Conservation (phyloP, 768 basidiomycete species). For the Daedalea quercina region DNA sequence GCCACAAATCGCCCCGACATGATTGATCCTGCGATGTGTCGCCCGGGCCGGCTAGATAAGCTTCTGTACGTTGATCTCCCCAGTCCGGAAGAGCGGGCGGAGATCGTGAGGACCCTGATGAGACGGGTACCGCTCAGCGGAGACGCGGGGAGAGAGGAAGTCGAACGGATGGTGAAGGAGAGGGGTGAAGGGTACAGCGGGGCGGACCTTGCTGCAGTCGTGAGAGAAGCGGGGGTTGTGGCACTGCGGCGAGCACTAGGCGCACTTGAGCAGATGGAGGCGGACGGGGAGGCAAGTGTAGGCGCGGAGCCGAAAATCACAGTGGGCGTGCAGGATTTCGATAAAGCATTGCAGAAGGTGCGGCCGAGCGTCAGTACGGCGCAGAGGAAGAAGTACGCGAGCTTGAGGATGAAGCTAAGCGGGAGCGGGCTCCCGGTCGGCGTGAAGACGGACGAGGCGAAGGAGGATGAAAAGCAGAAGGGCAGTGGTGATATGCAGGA, state of each 20-base stretch:
- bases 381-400: slow-evolving; percentile 81
- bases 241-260: slow-evolving; percentile 69
- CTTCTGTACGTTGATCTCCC: slow-evolving; percentile 91
- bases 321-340: slow-evolving; percentile 66
- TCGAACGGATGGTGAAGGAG: slow-evolving; percentile 46
- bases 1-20: slow-evolving; percentile 96
- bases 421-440: slow-evolving; percentile 47
- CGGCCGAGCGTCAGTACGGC: slow-evolving; percentile 76
- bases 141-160: slow-evolving; percentile 10
- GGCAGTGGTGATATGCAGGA: not conserved
- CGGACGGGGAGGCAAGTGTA: slow-evolving; percentile 17
- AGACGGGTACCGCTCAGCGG: slow-evolving; percentile 60
- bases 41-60: slow-evolving; percentile 93
- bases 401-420: slow-evolving; percentile 74
- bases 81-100: slow-evolving; percentile 60
- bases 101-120: slow-evolving; percentile 76
- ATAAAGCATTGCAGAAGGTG: slow-evolving; percentile 68
- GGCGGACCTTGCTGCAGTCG: slow-evolving; percentile 83
- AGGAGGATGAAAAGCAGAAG: not conserved
- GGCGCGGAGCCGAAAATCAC: slow-evolving; percentile 16
- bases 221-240: slow-evolving; percentile 85
- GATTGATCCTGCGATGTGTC: slow-evolving; percentile 97
- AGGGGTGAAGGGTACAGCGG: slow-evolving; percentile 86
- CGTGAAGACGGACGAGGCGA: not conserved
- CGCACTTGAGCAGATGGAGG: slow-evolving; percentile 55